A percentile compares a stretch with the other conserved stretches of the same genome.
These are phyloP conservation scores for Solanum lycopersicoides DNA, from an alignment of 257 asterid species.

Conservation along the genomic window DNA sequence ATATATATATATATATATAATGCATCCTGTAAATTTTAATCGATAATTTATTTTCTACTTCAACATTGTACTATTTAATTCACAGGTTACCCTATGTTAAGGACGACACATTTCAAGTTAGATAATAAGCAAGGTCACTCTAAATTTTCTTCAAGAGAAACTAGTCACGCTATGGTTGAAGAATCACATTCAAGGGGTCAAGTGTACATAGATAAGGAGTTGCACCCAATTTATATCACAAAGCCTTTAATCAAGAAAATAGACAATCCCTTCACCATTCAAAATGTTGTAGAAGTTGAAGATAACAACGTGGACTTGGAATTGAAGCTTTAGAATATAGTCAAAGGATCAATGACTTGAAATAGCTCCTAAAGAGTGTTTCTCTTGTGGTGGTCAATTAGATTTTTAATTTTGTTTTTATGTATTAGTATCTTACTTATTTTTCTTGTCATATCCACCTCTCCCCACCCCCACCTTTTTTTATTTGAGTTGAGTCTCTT, in stretches of 20 bases:
- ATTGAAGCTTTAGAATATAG: neutral
- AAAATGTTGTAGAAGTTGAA: no score
- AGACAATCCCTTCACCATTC: neutral
- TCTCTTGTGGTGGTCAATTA: neutral
- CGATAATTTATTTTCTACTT: neutral
- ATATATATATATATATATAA: neutral
- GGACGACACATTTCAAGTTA: neutral
- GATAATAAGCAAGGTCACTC: neutral
- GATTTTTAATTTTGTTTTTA: no score
- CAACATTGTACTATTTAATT: neutral
- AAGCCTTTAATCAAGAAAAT: neutral
- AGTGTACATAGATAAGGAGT: neutral
- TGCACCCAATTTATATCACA: neutral
- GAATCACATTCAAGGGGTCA: neutral
- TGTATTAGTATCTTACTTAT: neutral
- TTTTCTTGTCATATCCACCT: neutral
- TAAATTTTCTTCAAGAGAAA: neutral
- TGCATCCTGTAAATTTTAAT: neutral
- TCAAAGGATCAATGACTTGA: neutral
- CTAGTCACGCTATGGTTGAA: neutral
- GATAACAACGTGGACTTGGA: no score
- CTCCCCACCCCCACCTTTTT: neutral
- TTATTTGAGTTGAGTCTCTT: neutral
- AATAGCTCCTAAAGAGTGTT: neutral
- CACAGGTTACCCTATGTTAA: neutral